Base-by-base conservation (phyloP, 1,284 basidiomycete genomes). In the Meripilus lineatus region DNA sequence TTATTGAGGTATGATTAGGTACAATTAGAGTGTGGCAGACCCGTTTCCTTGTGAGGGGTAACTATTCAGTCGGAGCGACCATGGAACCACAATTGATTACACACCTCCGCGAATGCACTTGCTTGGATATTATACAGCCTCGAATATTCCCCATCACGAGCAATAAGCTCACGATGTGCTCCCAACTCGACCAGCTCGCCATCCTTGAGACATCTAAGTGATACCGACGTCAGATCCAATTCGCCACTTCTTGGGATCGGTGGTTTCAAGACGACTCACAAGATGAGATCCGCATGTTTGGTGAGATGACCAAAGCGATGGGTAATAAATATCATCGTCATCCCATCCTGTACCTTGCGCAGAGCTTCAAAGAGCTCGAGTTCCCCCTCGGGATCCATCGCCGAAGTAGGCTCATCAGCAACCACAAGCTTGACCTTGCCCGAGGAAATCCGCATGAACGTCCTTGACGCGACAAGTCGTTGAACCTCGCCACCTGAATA, bases 261-360 rank as follows among this genome's bases (percentile, higher is more conserved):
- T 8, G 20, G 10, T 38, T n/a, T n/a, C n/a, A n/a, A n/a, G n/a
- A n/a, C n/a, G 14, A 62, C 74, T 55, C 50, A 81, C 81, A 83
- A 44, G 32, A 84, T 81, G 4, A 79, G 57, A 59, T 84, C 81
- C 1, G 82, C 81, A 51, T 81, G 70, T n/a, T 77, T 68, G 0
- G 82, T 84, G n/a, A 84, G 63, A 50, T 77, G 81, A 5, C 81
- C 82, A 51, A 84, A 84, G 11, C 81, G 65, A 59, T 85, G 82
- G 0, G 81, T 81, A 2, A 81, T 83, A 53, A 84, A 85, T 13
- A 85, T 60, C 83, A 85, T 84, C 1, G 82, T 85, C 60, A 82
- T 84, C 52, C 72, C 77, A 17, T 76, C 80, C 44, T 79, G 68
- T 22, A 84, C 55, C 3, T 63, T 57, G 10, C 79, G 71, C 32